Base-by-base conservation (phyloP, 2,329 filamentous ascomycete genomes). In the Fusarium xylarioides region DNA sequence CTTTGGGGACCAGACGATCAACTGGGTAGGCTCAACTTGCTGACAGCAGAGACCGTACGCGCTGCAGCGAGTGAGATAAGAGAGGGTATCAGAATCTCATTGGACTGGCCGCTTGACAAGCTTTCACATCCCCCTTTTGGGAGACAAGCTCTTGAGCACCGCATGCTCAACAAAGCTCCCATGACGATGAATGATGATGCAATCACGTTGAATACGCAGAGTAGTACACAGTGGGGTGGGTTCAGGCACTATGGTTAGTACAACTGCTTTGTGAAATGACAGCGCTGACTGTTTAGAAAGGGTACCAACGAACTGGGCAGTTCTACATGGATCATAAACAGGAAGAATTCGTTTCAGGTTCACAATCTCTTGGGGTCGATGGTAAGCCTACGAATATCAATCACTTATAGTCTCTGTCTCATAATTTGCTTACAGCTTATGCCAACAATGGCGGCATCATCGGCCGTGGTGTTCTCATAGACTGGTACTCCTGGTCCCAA, bases 361-460 rank as follows among this genome's bases (percentile, higher is more conserved):
- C 47, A 19, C 21, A 19, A n/a, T 14, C 5, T 34, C n/a, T 50
- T 12, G 47, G 30, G 21, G 10, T 50, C 11, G 21, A 50, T 11
- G 47, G 47, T 50, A 50, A 34, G 30, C 11, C 11, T 7, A 34
- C 16, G 5, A 34, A 10, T 3, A 12, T 49, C 6, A 49, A 12
- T n/a, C 3, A 3, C 4, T 12, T 4, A 8, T 11, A n/a, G 2
- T 5, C 4, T 19, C 23, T 30, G 14, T 30, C 47, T 50, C 4
- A 10, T 8, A 10, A 6, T 23, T 8, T 23, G 4, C 11, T 14
- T 5, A 34, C 28, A 34, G 47, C 15, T 10, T 50, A 50, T 34
- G 11, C 47, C 16, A 50, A 50, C n/a, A 50, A 14, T 3, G 30
- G 47, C 21, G 30, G 47, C 11, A 50, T 34, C 21, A 50, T 50